Evolutionary conservation across 306 rosid genomes (phyloP).

Genomic region (Dicorynia guianensis): DNA sequence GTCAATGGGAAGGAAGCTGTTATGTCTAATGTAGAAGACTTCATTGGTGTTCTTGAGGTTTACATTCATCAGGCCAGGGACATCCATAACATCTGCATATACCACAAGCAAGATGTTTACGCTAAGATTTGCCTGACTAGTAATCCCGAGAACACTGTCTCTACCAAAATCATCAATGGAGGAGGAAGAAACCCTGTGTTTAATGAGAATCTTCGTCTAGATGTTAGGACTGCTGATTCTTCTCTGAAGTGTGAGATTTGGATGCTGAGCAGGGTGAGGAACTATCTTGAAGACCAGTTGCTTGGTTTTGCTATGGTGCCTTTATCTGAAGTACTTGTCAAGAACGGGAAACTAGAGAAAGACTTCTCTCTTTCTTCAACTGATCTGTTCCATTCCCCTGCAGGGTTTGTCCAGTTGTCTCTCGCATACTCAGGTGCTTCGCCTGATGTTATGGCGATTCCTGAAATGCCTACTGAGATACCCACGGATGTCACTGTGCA

Average conservation of each 20-base stretch:
- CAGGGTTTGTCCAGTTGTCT: conserved; percentile 85
- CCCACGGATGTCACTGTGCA: conserved; percentile 40
- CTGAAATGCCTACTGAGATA: conserved; percentile 40
- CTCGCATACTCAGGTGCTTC: conserved; percentile 69
- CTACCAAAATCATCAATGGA: conserved; percentile 89
- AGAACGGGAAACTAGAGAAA: conserved; percentile 77
- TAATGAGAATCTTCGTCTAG: conserved; percentile 69
- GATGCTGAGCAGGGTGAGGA: conserved; percentile 96
- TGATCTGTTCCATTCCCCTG: conserved; percentile 90
- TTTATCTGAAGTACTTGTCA: conserved; percentile 67
- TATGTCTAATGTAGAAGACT: conserved; percentile 45
- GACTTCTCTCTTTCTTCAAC: conserved; percentile 94
- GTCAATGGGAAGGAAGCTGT: conserved; percentile 55
- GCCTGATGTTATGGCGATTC: conserved; percentile 71
- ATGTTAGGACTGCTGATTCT: conserved; percentile 63
- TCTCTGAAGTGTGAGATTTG: conserved; percentile 90
- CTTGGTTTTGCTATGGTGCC: conserved; percentile 95
- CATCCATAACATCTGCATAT: conserved; percentile 93
- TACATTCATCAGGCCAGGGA: conserved; percentile 87
- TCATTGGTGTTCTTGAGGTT: conserved; percentile 74
- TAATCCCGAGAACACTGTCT: conserved; percentile 66
- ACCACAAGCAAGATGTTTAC: conserved; percentile 98
- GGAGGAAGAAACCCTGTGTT: conserved; percentile 96
- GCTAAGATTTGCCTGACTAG: conserved; percentile 79
- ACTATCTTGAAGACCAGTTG: conserved; percentile 96